A percentile compares a stretch with the other conserved stretches of the same genome.
Conservation (phyloP, 768 basidiomycete species). For the Kwoniella sp. region DNA sequence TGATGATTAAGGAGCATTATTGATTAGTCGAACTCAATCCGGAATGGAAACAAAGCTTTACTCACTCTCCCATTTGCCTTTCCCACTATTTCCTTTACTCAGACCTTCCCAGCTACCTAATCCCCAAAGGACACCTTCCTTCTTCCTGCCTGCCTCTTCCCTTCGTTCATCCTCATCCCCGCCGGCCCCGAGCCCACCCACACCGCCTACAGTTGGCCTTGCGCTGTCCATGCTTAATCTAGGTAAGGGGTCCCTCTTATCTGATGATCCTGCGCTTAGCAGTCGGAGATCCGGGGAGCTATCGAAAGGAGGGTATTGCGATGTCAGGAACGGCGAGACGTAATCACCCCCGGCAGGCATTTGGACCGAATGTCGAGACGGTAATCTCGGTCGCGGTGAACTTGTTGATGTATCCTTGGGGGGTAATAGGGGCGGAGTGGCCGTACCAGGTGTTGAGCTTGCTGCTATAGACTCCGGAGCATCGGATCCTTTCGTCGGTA, state of each 20-base stretch:
- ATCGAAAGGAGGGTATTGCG: conserved; percentile 1
- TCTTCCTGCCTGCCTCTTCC: conserved; percentile 51
- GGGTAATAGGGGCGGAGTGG: conserved; percentile 10
- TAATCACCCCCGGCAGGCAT: conserved; percentile 23
- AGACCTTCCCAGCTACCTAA: conserved; percentile 53
- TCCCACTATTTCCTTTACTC: conserved; percentile 36
- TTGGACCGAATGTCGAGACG: conserved; percentile 30
- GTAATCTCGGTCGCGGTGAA: conserved; percentile 18
- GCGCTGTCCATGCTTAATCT: conserved; percentile 14
- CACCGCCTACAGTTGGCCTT: conserved; percentile 23
- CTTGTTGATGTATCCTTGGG: background rate
- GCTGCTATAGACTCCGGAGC: background rate
- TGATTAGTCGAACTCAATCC: background rate
- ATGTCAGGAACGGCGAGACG: conserved; percentile 21
- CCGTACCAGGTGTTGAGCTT: background rate
- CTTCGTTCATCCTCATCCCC: conserved; percentile 46
- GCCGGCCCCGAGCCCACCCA: conserved; percentile 33
- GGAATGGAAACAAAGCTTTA: conserved; percentile 9
- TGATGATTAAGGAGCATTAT: background rate
- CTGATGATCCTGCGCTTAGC: background rate
- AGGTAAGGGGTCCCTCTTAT: background rate
- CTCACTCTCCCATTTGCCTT: conserved; percentile 55
- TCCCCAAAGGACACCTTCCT: conserved; percentile 56
- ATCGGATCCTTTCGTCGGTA: background rate
- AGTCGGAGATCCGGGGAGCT: conserved; percentile 17